phyloP scores from a whole-genome alignment of 2,329 filamentous ascomycete genomes.

The Elsinoe batatas region DNA sequence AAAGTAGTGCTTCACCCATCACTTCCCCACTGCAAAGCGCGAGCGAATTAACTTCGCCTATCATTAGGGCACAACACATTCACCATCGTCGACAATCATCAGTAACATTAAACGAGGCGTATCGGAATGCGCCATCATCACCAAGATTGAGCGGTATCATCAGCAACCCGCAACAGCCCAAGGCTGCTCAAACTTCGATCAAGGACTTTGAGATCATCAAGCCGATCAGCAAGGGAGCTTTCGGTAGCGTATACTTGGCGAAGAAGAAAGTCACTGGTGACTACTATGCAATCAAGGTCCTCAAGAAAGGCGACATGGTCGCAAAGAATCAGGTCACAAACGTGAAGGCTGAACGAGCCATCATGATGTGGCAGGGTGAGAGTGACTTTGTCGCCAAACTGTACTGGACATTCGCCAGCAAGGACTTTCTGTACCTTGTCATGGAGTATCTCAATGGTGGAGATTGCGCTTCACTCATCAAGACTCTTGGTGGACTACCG shows the following conservation, averaged over 20 bases:
- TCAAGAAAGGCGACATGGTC: constrained; percentile 99
- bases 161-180: constrained; percentile 64
- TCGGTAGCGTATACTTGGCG: constrained; percentile 92
- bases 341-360: constrained; percentile 94
- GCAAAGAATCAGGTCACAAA: constrained; percentile 99
- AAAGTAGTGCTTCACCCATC: constrained; percentile 70
- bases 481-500: constrained; percentile 78
- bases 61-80: constrained; percentile 45
- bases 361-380: constrained; percentile 99
- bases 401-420: constrained; percentile 99
- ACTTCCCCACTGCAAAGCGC: constrained; percentile 78
- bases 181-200: constrained; percentile 87
- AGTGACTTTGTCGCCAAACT: constrained; percentile 98
- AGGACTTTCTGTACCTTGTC: constrained; percentile 94
- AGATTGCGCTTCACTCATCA: constrained; percentile 93
- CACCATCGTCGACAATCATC: constrained; percentile 84
- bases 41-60: constrained; percentile 71
- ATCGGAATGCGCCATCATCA: constrained; percentile 59
- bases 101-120: constrained; percentile 62
- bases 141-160: constrained; percentile 68
- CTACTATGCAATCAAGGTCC: constrained; percentile 95
- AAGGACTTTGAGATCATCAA: constrained; percentile 99
- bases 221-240: constrained; percentile 96
- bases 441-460: constrained; percentile 99
- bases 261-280: constrained; percentile 99